Percentiles rank a stretch among this genome's conserved stretches.
Conservation (phyloP, 1,284 basidiomycete species). For the Wallemia mellicola region DNA sequence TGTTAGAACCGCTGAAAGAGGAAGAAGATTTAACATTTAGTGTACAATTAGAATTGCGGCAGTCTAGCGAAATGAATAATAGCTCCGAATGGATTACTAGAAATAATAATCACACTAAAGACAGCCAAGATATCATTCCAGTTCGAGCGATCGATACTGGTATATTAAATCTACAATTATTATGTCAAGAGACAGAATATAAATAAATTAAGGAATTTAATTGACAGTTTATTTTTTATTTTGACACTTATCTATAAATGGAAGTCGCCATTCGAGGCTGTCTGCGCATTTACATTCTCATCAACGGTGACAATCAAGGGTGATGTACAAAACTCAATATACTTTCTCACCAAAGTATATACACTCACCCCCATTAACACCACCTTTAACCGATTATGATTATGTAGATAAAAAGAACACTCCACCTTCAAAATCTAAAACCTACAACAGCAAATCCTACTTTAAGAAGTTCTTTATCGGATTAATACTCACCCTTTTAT, state of each 20-base stretch:
- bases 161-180: not conserved
- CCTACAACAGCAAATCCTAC: not conserved
- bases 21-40: not conserved
- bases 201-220: not conserved
- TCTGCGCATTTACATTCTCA: not conserved
- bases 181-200: not conserved
- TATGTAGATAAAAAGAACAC: too few relatives aligned
- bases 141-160: not conserved
- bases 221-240: too few relatives aligned
- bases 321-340: too few relatives aligned
- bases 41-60: not conserved
- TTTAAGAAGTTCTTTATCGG: not conserved
- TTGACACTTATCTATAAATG: not conserved
- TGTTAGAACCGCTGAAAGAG: not conserved
- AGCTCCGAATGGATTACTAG: not conserved
- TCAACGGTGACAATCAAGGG: too few relatives aligned
- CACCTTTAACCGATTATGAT: not conserved
- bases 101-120: not conserved
- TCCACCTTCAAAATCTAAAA: not conserved
- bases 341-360: too few relatives aligned
- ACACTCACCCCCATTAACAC: not conserved
- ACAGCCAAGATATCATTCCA: not conserved
- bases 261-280: too few relatives aligned
- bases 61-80: not conserved
- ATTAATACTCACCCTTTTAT: not conserved